Base-by-base conservation (phyloP, 2,329 filamentous ascomycete genomes). In the Colletotrichum sp. region DNA sequence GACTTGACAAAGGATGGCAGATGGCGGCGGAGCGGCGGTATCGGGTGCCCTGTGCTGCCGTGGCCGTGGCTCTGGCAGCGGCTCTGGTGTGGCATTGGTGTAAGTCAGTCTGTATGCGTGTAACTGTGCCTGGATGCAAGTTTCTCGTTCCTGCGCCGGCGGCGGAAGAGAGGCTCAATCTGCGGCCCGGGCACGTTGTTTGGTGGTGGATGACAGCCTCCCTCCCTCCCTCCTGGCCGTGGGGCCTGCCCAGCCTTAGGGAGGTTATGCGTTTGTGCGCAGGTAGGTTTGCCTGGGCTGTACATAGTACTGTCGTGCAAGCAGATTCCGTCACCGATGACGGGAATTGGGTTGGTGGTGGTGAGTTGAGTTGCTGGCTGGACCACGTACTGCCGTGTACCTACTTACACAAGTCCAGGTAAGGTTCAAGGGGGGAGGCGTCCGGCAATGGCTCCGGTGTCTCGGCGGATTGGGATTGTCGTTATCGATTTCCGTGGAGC, bases 131-230 rank as follows among this genome's bases (percentile, higher is more conserved):
- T 55, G 66, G 59, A 39, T 68, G 63, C 69, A 69, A 69, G 74
- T 57, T 52, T 26, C 52, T 68, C 44, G 74, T 76, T 76, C 75
- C 71, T 76, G 71, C 73, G 72, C 63, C 74, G 70, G 39, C 55
- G 55, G 26, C 32, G 44, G 24, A 44, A 48, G 32, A 48, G 67
- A 75, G 48, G 71, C 66, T 75, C 67, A 36, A 76, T 18, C 66
- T 71, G 75, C 62, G 75, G 66, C 72, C 71, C 66, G 71, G 71
- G 75, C 72, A 71, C 75, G 39, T 75, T 63, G 71, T 76, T 71
- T 76, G 75, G 28, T 69, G 65, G 36, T 60, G 57, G 64, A 64
- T 70, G 71, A 67, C 74, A 65, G 59, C 59, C 44, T 73, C 52
- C 67, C 62, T 72, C 52, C 55, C 69, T 60, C 60, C 55, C 30